Evolutionary conservation across 2,329 filamentous ascomycete species (phyloP).

Genomic region (Volutella citrinella): DNA sequence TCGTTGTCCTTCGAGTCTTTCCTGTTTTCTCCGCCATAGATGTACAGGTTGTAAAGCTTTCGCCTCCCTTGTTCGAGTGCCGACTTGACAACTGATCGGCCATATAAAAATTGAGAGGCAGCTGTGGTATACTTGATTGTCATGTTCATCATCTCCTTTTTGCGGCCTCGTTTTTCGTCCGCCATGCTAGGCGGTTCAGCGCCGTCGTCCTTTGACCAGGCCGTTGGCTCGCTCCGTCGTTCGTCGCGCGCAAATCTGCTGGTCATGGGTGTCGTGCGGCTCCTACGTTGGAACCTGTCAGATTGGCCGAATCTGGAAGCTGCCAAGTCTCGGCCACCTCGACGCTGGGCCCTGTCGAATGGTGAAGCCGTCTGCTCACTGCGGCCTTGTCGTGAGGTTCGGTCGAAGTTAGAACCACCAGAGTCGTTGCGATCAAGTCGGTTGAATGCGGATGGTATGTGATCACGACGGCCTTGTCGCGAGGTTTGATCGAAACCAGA

Average conservation of each 20-base stretch:
- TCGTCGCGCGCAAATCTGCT: not conserved
- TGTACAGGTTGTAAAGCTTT: conserved; percentile 80
- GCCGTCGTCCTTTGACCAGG: not conserved
- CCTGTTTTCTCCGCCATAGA: conserved; percentile 60
- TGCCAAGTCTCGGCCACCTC: not conserved
- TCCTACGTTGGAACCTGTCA: too few species aligned
- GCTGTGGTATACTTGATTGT: conserved; percentile 67
- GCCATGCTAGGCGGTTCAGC: not conserved
- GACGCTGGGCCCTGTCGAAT: not conserved
- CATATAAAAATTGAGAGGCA: conserved; percentile 89
- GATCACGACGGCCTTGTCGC: not conserved
- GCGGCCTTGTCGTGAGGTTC: not conserved
- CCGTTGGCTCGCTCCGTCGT: conserved; percentile 1
- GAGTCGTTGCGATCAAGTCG: not conserved
- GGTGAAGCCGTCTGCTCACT: too few species aligned
- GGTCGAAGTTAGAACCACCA: not conserved
- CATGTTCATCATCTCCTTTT: conserved; percentile 34
- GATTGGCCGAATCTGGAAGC: too few species aligned
- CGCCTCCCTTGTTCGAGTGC: conserved; percentile 66
- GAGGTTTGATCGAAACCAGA: not conserved
- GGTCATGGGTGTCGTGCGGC: too few species aligned
- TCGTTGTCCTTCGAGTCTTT: conserved; percentile 46
- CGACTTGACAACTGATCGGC: conserved; percentile 74
- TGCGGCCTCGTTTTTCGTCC: conserved; percentile 24
- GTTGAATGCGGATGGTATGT: too few species aligned